Conservation (phyloP, 2,329 filamentous ascomycete genomes). For the Fonsecaea monophora region DNA sequence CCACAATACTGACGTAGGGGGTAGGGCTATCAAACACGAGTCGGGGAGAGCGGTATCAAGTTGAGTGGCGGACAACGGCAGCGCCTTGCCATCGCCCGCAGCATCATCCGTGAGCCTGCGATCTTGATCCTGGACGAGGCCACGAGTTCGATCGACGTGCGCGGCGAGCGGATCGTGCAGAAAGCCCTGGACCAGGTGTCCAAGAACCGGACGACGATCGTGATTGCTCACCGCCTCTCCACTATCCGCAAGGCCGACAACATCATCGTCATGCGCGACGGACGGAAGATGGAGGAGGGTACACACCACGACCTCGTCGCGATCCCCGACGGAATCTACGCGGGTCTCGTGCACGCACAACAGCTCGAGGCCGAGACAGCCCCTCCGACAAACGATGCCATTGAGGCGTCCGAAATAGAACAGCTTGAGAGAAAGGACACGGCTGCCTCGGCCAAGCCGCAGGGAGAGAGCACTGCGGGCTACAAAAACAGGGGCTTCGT, state of each 20-base stretch:
- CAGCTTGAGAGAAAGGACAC: conserved; percentile 12
- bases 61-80: conserved; percentile 87
- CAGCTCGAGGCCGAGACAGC: conserved; percentile 46
- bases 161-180: conserved; percentile 63
- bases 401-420: conserved; percentile 28
- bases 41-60: conserved; percentile 79
- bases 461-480: not conserved
- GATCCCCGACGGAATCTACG: conserved; percentile 67
- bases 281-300: conserved; percentile 74
- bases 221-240: conserved; percentile 76
- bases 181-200: conserved; percentile 62
- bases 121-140: conserved; percentile 79
- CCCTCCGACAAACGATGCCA: conserved; percentile 39
- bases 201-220: conserved; percentile 71
- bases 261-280: conserved; percentile 77
- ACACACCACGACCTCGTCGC: conserved; percentile 74
- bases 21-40: conserved; percentile 72
- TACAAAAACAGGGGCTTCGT: conserved; percentile 39
- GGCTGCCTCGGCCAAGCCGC: conserved; percentile 22
- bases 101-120: conserved; percentile 69
- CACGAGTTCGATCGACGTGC: conserved; percentile 69
- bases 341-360: conserved; percentile 38
- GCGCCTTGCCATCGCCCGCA: conserved; percentile 75
- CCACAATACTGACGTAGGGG: conserved; percentile 8
- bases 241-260: conserved; percentile 78